Percentiles rank a stretch among this genome's conserved stretches.
phyloP scores from a whole-genome alignment of 371 early-diverging fungal species.

The Mortierella sp. region DNA sequence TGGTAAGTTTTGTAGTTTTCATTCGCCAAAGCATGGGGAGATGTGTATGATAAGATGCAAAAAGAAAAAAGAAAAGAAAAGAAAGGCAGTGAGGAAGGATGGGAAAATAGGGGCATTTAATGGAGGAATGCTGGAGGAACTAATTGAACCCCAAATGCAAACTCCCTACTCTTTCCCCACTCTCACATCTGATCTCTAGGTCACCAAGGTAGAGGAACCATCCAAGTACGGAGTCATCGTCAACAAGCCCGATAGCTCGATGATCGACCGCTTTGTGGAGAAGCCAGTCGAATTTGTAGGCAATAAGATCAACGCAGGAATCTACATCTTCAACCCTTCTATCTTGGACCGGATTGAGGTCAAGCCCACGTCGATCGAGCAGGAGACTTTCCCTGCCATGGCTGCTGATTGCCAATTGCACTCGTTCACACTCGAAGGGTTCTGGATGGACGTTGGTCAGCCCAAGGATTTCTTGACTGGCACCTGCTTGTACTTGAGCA shows the following conservation, averaged over 20 bases:
- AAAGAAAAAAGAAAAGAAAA: too few relatives aligned
- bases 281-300: slow-evolving; percentile 96
- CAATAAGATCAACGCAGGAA: slow-evolving; percentile 99
- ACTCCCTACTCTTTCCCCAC: too few relatives aligned
- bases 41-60: too few relatives aligned
- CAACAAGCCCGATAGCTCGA: slow-evolving; percentile 69
- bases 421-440: slow-evolving; percentile 95
- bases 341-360: slow-evolving; percentile 94
- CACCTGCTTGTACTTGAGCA: slow-evolving; percentile 91
- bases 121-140: too few relatives aligned
- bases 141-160: too few relatives aligned
- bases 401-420: slow-evolving; percentile 87
- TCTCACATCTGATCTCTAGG: slow-evolving; percentile 49
- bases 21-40: too few relatives aligned
- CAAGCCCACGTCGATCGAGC: slow-evolving; percentile 97
- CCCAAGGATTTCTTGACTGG: slow-evolving; percentile 98
- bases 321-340: slow-evolving; percentile 96
- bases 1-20: slow-evolving; percentile 58
- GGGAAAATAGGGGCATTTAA: too few relatives aligned
- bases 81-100: too few relatives aligned
- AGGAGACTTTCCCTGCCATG: slow-evolving; percentile 97
- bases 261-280: slow-evolving; percentile 97
- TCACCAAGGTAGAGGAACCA: slow-evolving; percentile 99
- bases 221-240: slow-evolving; percentile 98
- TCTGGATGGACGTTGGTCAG: slow-evolving; percentile 99